Conservation (phyloP, 2,329 filamentous ascomycete species). For the Lecanicillium sp. region DNA sequence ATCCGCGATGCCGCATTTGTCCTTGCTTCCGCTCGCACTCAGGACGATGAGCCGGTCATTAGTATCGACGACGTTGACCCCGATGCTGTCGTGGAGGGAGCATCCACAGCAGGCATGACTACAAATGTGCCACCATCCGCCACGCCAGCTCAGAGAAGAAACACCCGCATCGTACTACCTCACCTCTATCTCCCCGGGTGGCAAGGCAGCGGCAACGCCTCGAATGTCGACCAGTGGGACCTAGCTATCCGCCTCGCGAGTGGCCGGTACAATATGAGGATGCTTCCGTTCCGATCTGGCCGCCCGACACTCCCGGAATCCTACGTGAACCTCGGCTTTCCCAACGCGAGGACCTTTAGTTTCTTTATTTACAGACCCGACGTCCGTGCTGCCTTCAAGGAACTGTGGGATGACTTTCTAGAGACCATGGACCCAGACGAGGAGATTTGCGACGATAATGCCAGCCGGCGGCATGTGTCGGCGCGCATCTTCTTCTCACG, state of each 20-base stretch:
- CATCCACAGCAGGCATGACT: no score
- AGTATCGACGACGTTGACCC: no score
- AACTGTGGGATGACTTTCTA: neutral
- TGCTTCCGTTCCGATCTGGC: no score
- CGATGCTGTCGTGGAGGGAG: no score
- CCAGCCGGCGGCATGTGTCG: neutral
- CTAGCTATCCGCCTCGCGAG: neutral
- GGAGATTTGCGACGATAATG: neutral
- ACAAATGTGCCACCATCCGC: no score
- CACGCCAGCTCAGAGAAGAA: no score
- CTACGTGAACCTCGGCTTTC: neutral
- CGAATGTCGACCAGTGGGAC: neutral
- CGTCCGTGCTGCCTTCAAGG: constrained; percentile 1
- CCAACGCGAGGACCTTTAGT: neutral
- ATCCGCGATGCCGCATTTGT: no score
- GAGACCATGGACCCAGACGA: neutral
- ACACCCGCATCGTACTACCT: neutral
- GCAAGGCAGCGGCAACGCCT: neutral
- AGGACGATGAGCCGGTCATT: no score
- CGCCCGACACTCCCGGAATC: fast-evolving
- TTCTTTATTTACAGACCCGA: neutral
- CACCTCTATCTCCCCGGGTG: constrained; percentile 1
- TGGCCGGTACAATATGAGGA: neutral
- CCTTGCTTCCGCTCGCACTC: no score
- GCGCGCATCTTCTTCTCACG: constrained; percentile 6